Evolutionary conservation across 2,329 filamentous ascomycete genomes (phyloP), one percentile per base, ranked within the genome.

Genomic region (Mycosphaerella arachidis): DNA sequence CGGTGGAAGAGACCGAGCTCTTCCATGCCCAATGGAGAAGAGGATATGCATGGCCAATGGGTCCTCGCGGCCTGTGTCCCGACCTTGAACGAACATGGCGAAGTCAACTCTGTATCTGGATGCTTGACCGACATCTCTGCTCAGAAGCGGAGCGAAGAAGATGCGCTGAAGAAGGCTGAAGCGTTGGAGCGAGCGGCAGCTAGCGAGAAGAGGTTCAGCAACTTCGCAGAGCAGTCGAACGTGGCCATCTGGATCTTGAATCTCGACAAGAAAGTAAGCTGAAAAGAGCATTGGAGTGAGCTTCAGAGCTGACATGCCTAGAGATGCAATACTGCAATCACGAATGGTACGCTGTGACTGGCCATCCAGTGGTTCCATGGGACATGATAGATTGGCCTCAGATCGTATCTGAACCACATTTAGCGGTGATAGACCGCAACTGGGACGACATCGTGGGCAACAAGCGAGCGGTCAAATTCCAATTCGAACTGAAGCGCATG

Each of bases 281-380:
- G 20, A 6, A 4, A 18, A n/a, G 18, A 12, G 48, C 5, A 27
- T 48, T 18, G 24, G 10, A 48, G 45, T 20, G 20, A 31, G 24
- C 1, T 24, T 37, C 10, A 37, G 35, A n/a, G 18, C 20, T 54
- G 33, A 37, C 43, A 27, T 6, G 6, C 10, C n/a, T 13, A 72
- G 74, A 0, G 75, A 78, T 40, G 77, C 76, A 4, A 69, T 77
- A 2, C 63, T 81, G 5, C 56, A 82, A 82, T 37, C 77, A 52
- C 2, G 74, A 75, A 4, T 81, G 77, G 61, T 81, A 76, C 56
- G 76, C 79, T 35, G 77, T 82, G 74, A 80, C 76, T 0, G 78
- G 77, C 0, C 75, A 77, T 43, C 66, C 68, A 0, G 68, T 75
- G 27, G 76, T 78, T 1, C 64, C 68, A 0, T 68, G 75, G 8